These are phyloP conservation scores for Grammothele lineata DNA, from an alignment of 768 basidiomycete species.

Conservation along the genomic window DNA sequence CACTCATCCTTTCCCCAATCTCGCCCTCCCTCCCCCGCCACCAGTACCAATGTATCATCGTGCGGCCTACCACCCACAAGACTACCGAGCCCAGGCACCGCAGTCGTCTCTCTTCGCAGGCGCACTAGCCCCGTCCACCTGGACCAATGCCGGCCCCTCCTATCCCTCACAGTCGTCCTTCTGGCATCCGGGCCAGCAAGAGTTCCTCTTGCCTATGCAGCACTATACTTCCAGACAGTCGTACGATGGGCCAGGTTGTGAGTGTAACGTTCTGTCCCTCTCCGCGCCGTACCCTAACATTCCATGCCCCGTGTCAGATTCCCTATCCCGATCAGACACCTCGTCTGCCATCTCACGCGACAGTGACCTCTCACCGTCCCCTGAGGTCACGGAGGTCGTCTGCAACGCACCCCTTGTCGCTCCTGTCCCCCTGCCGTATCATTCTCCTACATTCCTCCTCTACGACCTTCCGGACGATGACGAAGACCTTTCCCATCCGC, in stretches of 20 bases:
- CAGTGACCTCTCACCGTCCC: conserved; percentile 25
- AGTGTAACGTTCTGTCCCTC: conserved; percentile 7
- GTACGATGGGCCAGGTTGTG: conserved; percentile 21
- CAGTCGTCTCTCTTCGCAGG: conserved; percentile 11
- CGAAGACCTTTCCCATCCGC: conserved; percentile 67
- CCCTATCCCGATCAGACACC: conserved; percentile 38
- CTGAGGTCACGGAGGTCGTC: conserved; percentile 42
- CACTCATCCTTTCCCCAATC: conserved; percentile 3
- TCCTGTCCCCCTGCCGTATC: conserved; percentile 65
- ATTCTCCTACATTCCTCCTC: conserved; percentile 64
- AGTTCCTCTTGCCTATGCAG: conserved; percentile 17
- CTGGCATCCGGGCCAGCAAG: conserved; percentile 12
- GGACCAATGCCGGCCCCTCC: conserved; percentile 13
- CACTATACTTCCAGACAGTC: conserved; percentile 16
- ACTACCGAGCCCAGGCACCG: conserved; percentile 8
- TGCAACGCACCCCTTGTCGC: conserved; percentile 68
- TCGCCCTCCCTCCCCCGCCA: conserved; percentile 9
- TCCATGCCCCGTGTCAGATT: conserved; percentile 24
- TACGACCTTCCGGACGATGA: conserved; percentile 65
- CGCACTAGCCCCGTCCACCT: conserved; percentile 12
- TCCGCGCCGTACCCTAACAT: background rate
- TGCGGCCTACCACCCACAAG: conserved; percentile 6
- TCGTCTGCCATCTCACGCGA: conserved; percentile 23
- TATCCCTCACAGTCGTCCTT: conserved; percentile 10
- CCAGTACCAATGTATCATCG: conserved; percentile 2